Evolutionary conservation across 805 yeast species (phyloP), one percentile per base, ranked within the genome.

Genomic region (Candida parachauliodes): DNA sequence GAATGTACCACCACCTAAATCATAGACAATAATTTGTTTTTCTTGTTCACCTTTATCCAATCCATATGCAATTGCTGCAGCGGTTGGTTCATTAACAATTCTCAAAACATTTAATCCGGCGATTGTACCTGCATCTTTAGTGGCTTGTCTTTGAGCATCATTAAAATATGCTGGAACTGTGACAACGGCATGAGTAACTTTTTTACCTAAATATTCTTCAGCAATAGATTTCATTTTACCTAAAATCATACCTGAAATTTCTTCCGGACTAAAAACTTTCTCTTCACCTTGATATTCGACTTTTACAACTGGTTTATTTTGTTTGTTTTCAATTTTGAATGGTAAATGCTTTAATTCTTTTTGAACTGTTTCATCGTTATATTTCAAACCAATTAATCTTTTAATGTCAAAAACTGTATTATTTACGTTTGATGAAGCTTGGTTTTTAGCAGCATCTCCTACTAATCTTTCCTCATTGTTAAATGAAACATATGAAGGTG

Each of bases 381-480:
- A 86, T 47, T 80, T 88, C 63, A 95, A 82, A 65, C 97, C 97
- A 59, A 88, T 89, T 58, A 88, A 76, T 74, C 97, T 85, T 79
- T 88, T 88, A 47, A 88, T 88, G 60, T 85, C 93, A 57, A 84
- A 85, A 42, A 89, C 88, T 47, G 96, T 89, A 78, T 89, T 89
- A 41, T 72, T 62, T 47, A 95, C 96, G 74, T 88, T 88, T 64
- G 88, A 79, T 41, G 96, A 89, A 47, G 96, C 96, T 73, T 88
- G 97, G 70, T 89, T 88, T 82, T 88, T 88, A 49, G 96, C 97
- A 51, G 96, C 91, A 65, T 88, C 96, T 72, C 96, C 96, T 58
- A 88, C 86, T 57, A 88, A 75, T 72, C 96, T 81, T 75, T 88
- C 97, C 40, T 84, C 78, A 51, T 84, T 93, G 38, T 95, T 86